Percentiles rank a stretch among this genome's conserved stretches.
These are phyloP conservation scores for Noccaea bulbosa DNA, from an alignment of 345 rosid species.

Conservation along the genomic window DNA sequence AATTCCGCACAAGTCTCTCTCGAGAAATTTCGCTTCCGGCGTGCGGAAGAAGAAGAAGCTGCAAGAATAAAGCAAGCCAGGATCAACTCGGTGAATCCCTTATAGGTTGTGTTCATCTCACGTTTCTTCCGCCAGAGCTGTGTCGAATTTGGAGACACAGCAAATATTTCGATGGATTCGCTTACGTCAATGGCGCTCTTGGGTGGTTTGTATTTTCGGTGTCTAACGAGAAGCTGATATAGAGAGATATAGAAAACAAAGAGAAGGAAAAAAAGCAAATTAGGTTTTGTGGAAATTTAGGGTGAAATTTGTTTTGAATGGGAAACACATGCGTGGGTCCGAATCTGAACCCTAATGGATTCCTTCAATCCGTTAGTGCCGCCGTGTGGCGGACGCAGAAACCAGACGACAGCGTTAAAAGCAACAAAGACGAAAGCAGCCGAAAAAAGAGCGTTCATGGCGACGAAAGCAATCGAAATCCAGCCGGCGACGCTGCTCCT, in stretches of 20 bases:
- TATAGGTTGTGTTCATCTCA: slow-evolving; percentile 12
- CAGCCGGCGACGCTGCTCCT: slow-evolving; percentile 9
- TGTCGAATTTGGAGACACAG: slow-evolving; percentile 26
- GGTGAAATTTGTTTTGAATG: slow-evolving; percentile 52
- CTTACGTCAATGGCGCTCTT: background rate
- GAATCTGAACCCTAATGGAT: slow-evolving; percentile 64
- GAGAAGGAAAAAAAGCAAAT: slow-evolving; percentile 11
- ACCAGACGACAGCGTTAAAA: slow-evolving; percentile 54
- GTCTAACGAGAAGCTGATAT: slow-evolving; percentile 2
- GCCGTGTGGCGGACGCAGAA: slow-evolving; percentile 71
- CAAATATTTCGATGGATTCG: slow-evolving; percentile 15
- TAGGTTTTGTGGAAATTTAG: slow-evolving; percentile 29
- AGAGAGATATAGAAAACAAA: background rate
- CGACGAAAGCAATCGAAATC: slow-evolving; percentile 19
- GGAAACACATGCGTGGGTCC: slow-evolving; percentile 96
- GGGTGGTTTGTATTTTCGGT: slow-evolving; percentile 14
- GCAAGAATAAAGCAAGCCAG: background rate
- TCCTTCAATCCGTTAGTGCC: slow-evolving; percentile 75
- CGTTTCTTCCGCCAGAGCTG: slow-evolving; percentile 13
- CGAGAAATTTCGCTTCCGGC: slow-evolving; percentile 11
- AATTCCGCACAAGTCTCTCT: slow-evolving; percentile 1
- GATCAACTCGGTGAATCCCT: slow-evolving; percentile 10
- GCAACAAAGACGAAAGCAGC: slow-evolving; percentile 40
- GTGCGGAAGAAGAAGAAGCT: slow-evolving; percentile 16
- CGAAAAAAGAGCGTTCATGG: slow-evolving; percentile 42